These are phyloP conservation scores for Cryphonectria japonica DNA, from an alignment of 2,329 filamentous ascomycete genomes.

Conservation along the genomic window DNA sequence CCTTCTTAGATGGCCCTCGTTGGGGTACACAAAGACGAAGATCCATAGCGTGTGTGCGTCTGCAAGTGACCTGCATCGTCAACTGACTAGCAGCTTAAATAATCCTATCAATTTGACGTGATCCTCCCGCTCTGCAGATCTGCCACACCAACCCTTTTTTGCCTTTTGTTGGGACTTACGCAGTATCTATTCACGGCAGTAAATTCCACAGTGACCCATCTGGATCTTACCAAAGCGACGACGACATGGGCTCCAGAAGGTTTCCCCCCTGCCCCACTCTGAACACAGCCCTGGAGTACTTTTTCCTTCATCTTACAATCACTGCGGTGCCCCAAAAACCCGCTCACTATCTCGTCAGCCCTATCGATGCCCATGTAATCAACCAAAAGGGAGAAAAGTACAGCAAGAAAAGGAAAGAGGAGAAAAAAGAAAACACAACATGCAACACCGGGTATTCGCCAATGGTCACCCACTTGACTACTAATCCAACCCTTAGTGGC, in stretches of 20 bases:
- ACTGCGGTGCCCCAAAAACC: not conserved
- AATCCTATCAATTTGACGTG: not conserved
- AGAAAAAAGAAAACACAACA: not conserved
- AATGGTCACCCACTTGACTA: slow-evolving; percentile 17
- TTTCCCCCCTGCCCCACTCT: not conserved
- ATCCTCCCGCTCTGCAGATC: not conserved
- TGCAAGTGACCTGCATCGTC: not conserved
- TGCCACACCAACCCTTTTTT: not conserved
- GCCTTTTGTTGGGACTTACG: not conserved
- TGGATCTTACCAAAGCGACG: not conserved
- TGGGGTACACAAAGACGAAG: not conserved
- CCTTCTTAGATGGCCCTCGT: not conserved
- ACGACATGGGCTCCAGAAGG: not conserved
- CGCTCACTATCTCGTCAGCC: not conserved
- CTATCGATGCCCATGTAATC: not conserved
- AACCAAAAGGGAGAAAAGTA: not conserved
- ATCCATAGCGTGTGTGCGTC: not conserved
- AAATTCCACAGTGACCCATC: not conserved
- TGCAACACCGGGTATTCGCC: slow-evolving; percentile 18
- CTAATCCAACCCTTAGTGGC: slow-evolving; percentile 8
- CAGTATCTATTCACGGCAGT: not conserved
- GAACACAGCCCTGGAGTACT: not conserved
- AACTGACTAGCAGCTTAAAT: not conserved
- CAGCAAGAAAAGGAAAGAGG: not conserved
- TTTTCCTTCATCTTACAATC: not conserved